These are phyloP conservation scores for Yamadazyma pseudoaaseri DNA, from an alignment of 1,139 yeast species.

Conservation along the genomic window DNA sequence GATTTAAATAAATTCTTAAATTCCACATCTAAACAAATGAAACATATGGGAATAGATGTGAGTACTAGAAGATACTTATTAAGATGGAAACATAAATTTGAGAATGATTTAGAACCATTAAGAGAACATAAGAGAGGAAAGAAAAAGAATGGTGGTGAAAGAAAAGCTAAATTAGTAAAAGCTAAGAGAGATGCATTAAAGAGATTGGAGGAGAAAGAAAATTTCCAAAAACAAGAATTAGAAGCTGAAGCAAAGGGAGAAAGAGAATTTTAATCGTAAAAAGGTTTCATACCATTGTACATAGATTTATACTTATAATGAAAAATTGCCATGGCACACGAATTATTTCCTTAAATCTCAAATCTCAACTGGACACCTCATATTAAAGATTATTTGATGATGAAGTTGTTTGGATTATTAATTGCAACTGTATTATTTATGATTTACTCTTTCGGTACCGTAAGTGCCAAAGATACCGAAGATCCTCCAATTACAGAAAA, in stretches of 20 bases:
- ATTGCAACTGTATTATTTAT: slow-evolving; percentile 17
- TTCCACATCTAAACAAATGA: slow-evolving; percentile 57
- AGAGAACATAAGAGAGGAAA: slow-evolving; percentile 61
- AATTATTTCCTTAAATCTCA: not conserved
- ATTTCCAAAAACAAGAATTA: slow-evolving; percentile 23
- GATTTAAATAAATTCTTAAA: slow-evolving; percentile 68
- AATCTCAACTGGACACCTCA: not conserved
- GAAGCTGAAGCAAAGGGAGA: slow-evolving; percentile 32
- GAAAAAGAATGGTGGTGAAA: slow-evolving; percentile 89
- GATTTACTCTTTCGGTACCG: slow-evolving; percentile 18
- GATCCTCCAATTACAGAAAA: slow-evolving; percentile 66
- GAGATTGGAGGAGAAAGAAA: slow-evolving; percentile 42
- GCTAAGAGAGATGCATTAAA: slow-evolving; percentile 71
- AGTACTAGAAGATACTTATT: slow-evolving; percentile 67
- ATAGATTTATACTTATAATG: slow-evolving; percentile 1
- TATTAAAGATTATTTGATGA: slow-evolving; percentile 18
- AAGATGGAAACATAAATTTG: slow-evolving; percentile 48
- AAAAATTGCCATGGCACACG: not conserved
- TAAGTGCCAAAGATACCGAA: slow-evolving; percentile 31
- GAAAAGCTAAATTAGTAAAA: slow-evolving; percentile 66
- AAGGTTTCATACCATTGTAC: no score
- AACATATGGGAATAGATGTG: slow-evolving; percentile 77
- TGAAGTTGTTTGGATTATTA: slow-evolving; percentile 29
- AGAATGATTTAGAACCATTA: slow-evolving; percentile 57
- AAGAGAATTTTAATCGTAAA: slow-evolving; percentile 26